Evolutionary conservation across 139 green algal species (phyloP).

Genomic region (Tetradesmus obliquus): DNA sequence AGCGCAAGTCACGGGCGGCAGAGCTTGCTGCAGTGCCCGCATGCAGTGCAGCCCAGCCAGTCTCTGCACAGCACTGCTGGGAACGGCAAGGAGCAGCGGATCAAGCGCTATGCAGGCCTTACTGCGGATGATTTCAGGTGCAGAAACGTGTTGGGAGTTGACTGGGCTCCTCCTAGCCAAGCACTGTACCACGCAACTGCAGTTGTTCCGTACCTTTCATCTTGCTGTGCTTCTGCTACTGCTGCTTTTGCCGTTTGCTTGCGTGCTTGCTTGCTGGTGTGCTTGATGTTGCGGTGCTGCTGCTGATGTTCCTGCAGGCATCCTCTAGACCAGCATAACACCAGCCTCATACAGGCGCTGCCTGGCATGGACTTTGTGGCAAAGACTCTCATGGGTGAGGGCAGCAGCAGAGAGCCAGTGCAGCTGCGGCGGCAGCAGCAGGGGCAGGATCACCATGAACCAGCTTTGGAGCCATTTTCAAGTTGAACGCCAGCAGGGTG

Average conservation of each 20-base stretch:
- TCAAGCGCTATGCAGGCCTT: slow-evolving; percentile 9
- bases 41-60: slow-evolving; percentile 21
- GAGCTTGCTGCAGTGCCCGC: background rate
- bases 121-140: slow-evolving; percentile 35
- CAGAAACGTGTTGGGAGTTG: too few species aligned
- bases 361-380: slow-evolving; percentile 88
- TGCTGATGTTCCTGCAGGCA: slow-evolving; percentile 66
- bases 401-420: background rate
- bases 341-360: slow-evolving; percentile 80
- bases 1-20: background rate
- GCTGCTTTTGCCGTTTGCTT: background rate
- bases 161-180: too few species aligned
- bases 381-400: slow-evolving; percentile 76
- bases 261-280: too few species aligned
- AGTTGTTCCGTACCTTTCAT: background rate
- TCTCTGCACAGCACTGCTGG: background rate
- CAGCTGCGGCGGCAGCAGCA: background rate
- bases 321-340: slow-evolving; percentile 97
- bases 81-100: slow-evolving; percentile 6
- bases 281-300: too few species aligned
- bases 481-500: too few species aligned
- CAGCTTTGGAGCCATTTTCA: too few species aligned
- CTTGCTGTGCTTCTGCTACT: background rate
- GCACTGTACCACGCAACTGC: background rate
- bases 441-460: background rate